Base-by-base conservation (phyloP, 441 rosid genomes). In the Monsonia emarginata region DNA sequence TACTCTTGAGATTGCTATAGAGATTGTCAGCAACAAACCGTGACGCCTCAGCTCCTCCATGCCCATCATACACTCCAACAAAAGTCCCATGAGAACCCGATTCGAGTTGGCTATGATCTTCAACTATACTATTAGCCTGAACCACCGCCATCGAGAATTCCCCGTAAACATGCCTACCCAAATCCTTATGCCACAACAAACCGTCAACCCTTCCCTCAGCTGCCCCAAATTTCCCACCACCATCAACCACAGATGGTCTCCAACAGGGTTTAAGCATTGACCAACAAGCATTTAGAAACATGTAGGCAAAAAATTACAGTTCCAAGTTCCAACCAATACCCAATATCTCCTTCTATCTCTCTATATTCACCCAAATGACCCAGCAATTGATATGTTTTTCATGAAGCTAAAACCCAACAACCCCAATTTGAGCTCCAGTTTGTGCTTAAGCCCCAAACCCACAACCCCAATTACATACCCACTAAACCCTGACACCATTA, bases 91-190 rank as follows among this genome's bases (percentile, higher is more conserved):
- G 78, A 61, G 88, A 83, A 61, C 84, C 80, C 0, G 83, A 88
- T 79, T 92, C 96, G 31, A 92, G 75, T 72, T 88, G 98, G 83
- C 91, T 81, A 64, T 85, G 95, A 76, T 92, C 96, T 77, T 92
- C 96, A 78, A 84, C 40, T 25, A 65, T 44, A 72, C 52, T 66
- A 59, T 92, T 92, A 74, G 96, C 98, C 82, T 92, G 96, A 69
- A 84, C 75, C 72, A 78, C 85, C 4, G 92, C 98, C 97, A 86
- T 83, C 0, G 97, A 88, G 66, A 84, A 90, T 48, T 88, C 88
- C 26, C 97, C 98, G 59, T 81, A 71, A 57, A 76, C 72, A 71
- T 89, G 92, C 46, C 65, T 79, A 14, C 92, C 94, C 72, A 88
- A 76, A 71, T 86, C 91, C 61, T 82, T 82, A 46, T 71, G 79